Conservation (phyloP, 768 basidiomycete species). For the Phlegmacium glaucopus region DNA sequence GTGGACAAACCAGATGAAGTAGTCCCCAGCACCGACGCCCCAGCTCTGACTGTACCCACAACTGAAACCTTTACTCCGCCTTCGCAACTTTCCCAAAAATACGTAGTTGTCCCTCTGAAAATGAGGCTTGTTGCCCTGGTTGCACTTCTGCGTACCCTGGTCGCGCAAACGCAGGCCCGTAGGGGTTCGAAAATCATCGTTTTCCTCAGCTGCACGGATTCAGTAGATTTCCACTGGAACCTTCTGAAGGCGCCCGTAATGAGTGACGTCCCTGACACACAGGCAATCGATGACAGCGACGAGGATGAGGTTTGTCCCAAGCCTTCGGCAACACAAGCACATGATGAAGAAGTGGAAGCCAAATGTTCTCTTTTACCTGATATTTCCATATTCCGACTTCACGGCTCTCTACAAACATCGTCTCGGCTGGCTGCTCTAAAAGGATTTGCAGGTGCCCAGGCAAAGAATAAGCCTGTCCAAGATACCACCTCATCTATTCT, state of each 20-base stretch:
- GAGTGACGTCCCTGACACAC: constrained; percentile 22
- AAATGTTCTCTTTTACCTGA: constrained; percentile 78
- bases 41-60: constrained; percentile 8
- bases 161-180: constrained; percentile 53
- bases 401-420: constrained; percentile 84
- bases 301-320: constrained; percentile 20
- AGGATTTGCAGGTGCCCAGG: constrained; percentile 60
- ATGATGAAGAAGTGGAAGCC: constrained; percentile 48
- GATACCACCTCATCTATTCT: constrained; percentile 61
- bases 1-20: constrained; percentile 31
- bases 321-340: constrained; percentile 13
- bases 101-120: constrained; percentile 86
- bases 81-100: constrained; percentile 90
- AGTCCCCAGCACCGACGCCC: constrained; percentile 3
- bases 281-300: constrained; percentile 22
- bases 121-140: constrained; percentile 90
- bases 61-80: constrained; percentile 85
- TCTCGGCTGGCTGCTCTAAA: constrained; percentile 81
- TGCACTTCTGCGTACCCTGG: constrained; percentile 78
- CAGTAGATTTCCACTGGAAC: constrained; percentile 96
- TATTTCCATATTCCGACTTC: constrained; percentile 81
- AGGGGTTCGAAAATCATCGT: constrained; percentile 80
- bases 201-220: constrained; percentile 95
- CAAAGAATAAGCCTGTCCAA: constrained; percentile 20
- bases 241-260: constrained; percentile 73